phyloP scores from a whole-genome alignment of 2,329 filamentous ascomycete genomes.

The Aureobasidium sp. region DNA sequence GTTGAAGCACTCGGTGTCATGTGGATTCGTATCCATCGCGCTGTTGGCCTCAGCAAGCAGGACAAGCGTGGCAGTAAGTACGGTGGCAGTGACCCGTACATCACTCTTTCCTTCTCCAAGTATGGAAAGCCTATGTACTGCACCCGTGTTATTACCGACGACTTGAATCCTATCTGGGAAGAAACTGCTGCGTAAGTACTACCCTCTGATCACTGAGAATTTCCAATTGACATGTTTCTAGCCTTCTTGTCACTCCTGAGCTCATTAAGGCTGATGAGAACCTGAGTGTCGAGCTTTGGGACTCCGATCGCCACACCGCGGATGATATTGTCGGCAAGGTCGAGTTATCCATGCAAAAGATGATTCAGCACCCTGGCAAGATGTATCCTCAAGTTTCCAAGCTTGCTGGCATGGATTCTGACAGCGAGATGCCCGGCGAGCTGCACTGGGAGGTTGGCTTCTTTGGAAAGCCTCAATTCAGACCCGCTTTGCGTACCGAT shows the following conservation, averaged over 20 bases:
- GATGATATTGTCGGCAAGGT: constrained; percentile 95
- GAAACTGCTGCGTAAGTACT: constrained; percentile 60
- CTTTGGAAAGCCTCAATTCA: constrained; percentile 85
- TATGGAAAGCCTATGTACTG: constrained; percentile 98
- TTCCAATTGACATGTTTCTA: not conserved
- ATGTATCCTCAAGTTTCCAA: constrained; percentile 88
- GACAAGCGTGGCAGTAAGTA: constrained; percentile 74
- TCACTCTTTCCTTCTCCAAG: constrained; percentile 90
- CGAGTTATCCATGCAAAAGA: constrained; percentile 85
- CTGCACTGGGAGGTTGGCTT: constrained; percentile 95
- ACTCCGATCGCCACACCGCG: constrained; percentile 83
- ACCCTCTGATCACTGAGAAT: not conserved
- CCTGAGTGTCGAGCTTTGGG: constrained; percentile 90
- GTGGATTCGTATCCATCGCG: constrained; percentile 86
- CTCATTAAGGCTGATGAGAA: constrained; percentile 91
- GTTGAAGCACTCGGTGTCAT: constrained; percentile 80
- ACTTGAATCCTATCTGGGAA: constrained; percentile 87
- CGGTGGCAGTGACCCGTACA: constrained; percentile 90
- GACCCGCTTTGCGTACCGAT: constrained; percentile 75
- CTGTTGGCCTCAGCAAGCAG: constrained; percentile 82
- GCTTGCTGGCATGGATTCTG: constrained; percentile 73
- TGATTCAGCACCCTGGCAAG: constrained; percentile 87
- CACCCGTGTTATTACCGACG: constrained; percentile 90
- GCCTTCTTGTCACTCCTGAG: constrained; percentile 74
- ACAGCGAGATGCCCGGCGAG: constrained; percentile 83